phyloP scores from a whole-genome alignment of 2,329 filamentous ascomycete species.

The Phoma sp. region DNA sequence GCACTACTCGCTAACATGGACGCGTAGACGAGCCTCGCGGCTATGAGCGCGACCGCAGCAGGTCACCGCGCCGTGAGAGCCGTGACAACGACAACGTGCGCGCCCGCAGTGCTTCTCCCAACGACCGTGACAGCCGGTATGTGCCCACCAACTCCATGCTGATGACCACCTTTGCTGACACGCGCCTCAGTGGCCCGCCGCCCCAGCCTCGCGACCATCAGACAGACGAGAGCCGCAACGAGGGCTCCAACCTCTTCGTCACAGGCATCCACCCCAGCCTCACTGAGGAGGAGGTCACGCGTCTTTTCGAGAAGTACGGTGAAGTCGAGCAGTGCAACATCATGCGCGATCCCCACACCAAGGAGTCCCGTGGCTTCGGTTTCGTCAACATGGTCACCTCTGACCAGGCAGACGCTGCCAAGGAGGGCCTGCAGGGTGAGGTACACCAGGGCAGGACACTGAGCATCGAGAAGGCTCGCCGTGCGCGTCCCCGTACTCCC shows the following conservation, averaged over 20 bases:
- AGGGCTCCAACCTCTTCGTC: conserved; percentile 97
- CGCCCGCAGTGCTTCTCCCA: conserved; percentile 69
- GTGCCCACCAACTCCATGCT: conserved; percentile 7
- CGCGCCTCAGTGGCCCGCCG: conserved; percentile 52
- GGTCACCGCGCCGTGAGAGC: conserved; percentile 65
- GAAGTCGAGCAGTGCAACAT: conserved; percentile 99
- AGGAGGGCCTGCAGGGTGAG: conserved; percentile 94
- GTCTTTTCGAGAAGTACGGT: conserved; percentile 98
- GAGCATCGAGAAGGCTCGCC: conserved; percentile 98
- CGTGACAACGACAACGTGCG: conserved; percentile 61
- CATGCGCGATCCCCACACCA: conserved; percentile 98
- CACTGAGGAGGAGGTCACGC: conserved; percentile 86
- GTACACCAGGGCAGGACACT: conserved; percentile 92
- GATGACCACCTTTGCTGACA: conserved; percentile 22
- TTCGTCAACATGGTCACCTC: conserved; percentile 99
- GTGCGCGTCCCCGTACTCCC: conserved; percentile 90
- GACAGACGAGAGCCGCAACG: conserved; percentile 84
- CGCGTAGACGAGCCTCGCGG: conserved; percentile 62
- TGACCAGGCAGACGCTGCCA: conserved; percentile 94
- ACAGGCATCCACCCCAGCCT: conserved; percentile 96
- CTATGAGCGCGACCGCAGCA: conserved; percentile 70
- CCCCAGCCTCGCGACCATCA: conserved; percentile 62
- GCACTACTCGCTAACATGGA: conserved; percentile 27
- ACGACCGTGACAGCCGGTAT: conserved; percentile 58
- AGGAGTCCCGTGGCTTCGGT: conserved; percentile 97